Percentiles rank a stretch among this genome's conserved stretches.
Conservation (phyloP, 371 early-diverging fungal genomes). For the Nematocida minor region DNA sequence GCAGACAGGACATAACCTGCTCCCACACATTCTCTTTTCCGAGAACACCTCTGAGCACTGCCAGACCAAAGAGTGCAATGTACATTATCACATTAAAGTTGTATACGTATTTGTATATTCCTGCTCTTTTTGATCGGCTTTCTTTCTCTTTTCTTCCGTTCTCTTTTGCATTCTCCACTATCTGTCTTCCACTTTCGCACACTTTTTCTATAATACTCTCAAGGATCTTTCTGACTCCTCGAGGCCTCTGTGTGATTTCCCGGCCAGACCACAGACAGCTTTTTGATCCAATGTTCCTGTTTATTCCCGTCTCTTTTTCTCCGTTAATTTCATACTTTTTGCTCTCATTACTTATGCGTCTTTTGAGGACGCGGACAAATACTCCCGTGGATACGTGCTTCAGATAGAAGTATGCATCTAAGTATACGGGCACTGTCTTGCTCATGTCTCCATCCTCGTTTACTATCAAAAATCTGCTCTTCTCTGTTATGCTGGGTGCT, state of each 20-base stretch:
- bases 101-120: background rate
- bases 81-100: background rate
- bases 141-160: background rate
- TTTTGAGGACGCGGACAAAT: conserved; percentile 11
- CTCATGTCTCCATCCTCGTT: background rate
- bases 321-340: conserved; percentile 28
- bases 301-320: conserved; percentile 17
- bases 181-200: no score
- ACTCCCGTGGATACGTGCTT: conserved; percentile 41
- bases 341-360: background rate
- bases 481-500: background rate
- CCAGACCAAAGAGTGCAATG: background rate
- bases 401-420: background rate
- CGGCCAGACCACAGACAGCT: conserved; percentile 12
- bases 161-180: no score
- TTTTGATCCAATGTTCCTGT: background rate
- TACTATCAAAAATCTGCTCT: conserved; percentile 7
- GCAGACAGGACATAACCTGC: background rate
- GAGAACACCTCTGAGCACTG: background rate
- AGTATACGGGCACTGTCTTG: background rate
- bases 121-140: background rate
- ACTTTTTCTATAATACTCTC: background rate
- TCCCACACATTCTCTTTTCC: background rate
- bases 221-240: background rate
- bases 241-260: background rate